phyloP scores from a whole-genome alignment of 2,329 filamentous ascomycete genomes.

The Neophaeococcomyces mojaviensis region DNA sequence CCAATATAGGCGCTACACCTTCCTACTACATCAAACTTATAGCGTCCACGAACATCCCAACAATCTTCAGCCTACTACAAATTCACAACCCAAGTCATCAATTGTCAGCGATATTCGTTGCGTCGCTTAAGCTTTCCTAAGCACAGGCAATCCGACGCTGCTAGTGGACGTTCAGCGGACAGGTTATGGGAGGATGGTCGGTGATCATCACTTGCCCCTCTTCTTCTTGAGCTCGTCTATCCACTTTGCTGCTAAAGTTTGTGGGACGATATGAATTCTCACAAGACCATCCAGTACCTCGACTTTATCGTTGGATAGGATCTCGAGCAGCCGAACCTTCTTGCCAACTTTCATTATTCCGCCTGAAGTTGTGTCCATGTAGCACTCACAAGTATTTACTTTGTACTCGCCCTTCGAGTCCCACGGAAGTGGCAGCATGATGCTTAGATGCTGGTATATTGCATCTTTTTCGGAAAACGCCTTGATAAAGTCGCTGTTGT shows the following conservation, averaged over 20 bases:
- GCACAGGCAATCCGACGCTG: no score
- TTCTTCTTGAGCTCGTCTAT: conserved; percentile 76
- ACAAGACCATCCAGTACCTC: conserved; percentile 84
- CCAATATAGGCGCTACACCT: no score
- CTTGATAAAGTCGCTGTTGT: conserved; percentile 87
- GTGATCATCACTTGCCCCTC: conserved; percentile 33
- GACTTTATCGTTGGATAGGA: conserved; percentile 67
- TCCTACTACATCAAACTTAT: no score
- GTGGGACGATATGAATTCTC: conserved; percentile 74
- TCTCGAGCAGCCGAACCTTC: conserved; percentile 68
- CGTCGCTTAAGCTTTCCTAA: no score
- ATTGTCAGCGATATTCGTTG: no score
- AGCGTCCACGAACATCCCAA: no score
- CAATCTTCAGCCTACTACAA: no score
- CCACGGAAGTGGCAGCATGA: conserved; percentile 86
- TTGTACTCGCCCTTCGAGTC: conserved; percentile 63
- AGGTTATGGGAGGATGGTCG: neutral
- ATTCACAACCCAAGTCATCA: no score
- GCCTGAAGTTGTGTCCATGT: conserved; percentile 72
- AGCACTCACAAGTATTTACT: conserved; percentile 65
- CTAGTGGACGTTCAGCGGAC: neutral
- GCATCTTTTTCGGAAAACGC: conserved; percentile 70
- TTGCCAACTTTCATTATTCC: conserved; percentile 85
- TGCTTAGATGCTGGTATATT: conserved; percentile 69
- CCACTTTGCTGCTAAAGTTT: conserved; percentile 62